Conservation (phyloP, 2,329 filamentous ascomycete genomes). For the Colletotrichum lentis region DNA sequence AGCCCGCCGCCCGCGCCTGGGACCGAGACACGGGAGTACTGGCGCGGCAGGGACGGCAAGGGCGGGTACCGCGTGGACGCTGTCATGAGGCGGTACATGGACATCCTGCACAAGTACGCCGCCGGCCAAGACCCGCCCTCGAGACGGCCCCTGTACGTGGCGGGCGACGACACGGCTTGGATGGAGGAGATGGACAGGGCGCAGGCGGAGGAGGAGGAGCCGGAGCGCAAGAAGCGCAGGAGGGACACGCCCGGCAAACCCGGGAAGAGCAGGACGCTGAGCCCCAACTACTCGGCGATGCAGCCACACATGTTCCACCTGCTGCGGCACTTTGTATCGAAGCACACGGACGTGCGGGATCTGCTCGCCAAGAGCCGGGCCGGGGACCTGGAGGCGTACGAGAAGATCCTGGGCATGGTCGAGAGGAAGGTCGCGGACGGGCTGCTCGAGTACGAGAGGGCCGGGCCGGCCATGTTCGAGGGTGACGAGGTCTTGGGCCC, state of each 20-base stretch:
- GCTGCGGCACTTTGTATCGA: slow-evolving; percentile 79
- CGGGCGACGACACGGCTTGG: slow-evolving; percentile 62
- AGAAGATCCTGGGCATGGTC: slow-evolving; percentile 77
- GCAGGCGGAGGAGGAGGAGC: slow-evolving; percentile 53
- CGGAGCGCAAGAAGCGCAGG: slow-evolving; percentile 62
- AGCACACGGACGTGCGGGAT: slow-evolving; percentile 85
- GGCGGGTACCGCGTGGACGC: slow-evolving; percentile 91
- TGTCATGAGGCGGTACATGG: slow-evolving; percentile 84
- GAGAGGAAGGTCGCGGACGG: slow-evolving; percentile 79
- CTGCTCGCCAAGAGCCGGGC: slow-evolving; percentile 74
- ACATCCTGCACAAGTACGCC: slow-evolving; percentile 85
- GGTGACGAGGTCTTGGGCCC: slow-evolving; percentile 46
- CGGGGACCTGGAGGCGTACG: slow-evolving; percentile 79
- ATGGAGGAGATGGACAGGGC: slow-evolving; percentile 47
- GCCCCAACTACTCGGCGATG: slow-evolving; percentile 80
- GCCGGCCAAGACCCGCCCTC: slow-evolving; percentile 70
- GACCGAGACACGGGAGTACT: slow-evolving; percentile 75
- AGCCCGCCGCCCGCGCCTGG: slow-evolving; percentile 70
- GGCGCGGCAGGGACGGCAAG: slow-evolving; percentile 79
- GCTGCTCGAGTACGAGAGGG: slow-evolving; percentile 71
- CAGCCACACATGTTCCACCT: slow-evolving; percentile 95
- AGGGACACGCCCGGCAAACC: slow-evolving; percentile 44
- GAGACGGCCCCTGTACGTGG: slow-evolving; percentile 77
- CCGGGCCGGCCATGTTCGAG: slow-evolving; percentile 58
- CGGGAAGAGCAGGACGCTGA: slow-evolving; percentile 58